Conservation (phyloP, 352 stramenopile species). For the Bremia lactucae region DNA sequence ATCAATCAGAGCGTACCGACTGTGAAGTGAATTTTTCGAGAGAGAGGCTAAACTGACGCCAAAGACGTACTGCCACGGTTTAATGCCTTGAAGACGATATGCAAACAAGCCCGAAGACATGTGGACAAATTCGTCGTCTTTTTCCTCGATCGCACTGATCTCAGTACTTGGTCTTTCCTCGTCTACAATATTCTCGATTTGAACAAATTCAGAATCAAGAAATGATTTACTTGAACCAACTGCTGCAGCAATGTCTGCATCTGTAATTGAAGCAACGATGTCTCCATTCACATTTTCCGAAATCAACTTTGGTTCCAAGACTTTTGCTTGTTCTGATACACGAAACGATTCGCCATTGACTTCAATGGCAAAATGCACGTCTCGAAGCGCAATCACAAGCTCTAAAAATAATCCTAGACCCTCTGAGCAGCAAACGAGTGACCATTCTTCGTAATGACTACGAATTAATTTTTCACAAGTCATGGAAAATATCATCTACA, state of each 20-base stretch:
- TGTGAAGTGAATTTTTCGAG: slow-evolving; percentile 72
- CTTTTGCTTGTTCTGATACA: slow-evolving; percentile 9
- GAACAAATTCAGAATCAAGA: slow-evolving; percentile 5
- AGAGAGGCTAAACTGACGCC: slow-evolving; percentile 63
- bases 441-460: slow-evolving; percentile 73
- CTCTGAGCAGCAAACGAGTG: slow-evolving; percentile 65
- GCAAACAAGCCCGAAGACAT: slow-evolving; percentile 46
- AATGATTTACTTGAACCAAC: slow-evolving; percentile 16
- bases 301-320: slow-evolving; percentile 6
- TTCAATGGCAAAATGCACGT: slow-evolving; percentile 60
- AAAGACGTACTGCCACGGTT: slow-evolving; percentile 80
- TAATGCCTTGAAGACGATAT: slow-evolving; percentile 64
- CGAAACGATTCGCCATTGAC: slow-evolving; percentile 49
- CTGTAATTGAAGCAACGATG: slow-evolving; percentile 22
- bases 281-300: slow-evolving; percentile 11
- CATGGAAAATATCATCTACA: slow-evolving; percentile 71
- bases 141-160: slow-evolving; percentile 1
- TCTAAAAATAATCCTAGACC: slow-evolving; percentile 62
- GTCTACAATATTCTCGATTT: slow-evolving; percentile 10
- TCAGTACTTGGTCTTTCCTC: slow-evolving; percentile 8
- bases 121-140: slow-evolving; percentile 31
- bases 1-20: slow-evolving; percentile 67
- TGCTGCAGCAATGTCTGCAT: slow-evolving; percentile 25
- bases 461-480: slow-evolving; percentile 60
- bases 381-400: slow-evolving; percentile 58